These are phyloP conservation scores for Artemisia annua DNA, from an alignment of 129 eudicot genomes.

Conservation along the genomic window DNA sequence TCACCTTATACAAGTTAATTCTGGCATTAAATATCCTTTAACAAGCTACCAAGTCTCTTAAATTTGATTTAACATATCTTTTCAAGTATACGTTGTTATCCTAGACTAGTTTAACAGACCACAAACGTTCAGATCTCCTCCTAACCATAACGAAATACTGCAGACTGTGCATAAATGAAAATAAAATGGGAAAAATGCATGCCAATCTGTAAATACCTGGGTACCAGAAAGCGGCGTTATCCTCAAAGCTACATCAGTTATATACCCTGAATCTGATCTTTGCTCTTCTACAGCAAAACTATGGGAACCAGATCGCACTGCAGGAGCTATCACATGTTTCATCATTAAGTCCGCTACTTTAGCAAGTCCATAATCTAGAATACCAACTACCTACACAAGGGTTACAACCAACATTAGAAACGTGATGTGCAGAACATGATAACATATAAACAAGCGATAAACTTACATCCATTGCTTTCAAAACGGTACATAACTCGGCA, in stretches of 20 bases:
- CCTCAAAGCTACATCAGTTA: conserved; percentile 54
- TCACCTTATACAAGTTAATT: too few species aligned
- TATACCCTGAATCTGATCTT: conserved; percentile 34
- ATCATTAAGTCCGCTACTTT: conserved; percentile 82
- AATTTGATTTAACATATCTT: not conserved
- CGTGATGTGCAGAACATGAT: too few species aligned
- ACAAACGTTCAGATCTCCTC: conserved; percentile 16
- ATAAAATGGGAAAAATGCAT: not conserved
- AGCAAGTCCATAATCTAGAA: conserved; percentile 85
- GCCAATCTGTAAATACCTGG: conserved; percentile 43
- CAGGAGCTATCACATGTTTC: conserved; percentile 64
- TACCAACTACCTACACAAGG: conserved; percentile 60
- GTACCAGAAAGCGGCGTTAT: conserved; percentile 44
- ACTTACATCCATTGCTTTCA: conserved; percentile 96
- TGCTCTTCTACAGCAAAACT: conserved; percentile 48
- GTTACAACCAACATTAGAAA: too few species aligned
- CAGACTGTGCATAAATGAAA: not conserved
- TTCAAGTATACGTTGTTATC: conserved; percentile 5
- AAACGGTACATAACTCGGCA: conserved; percentile 42
- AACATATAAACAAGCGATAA: not conserved
- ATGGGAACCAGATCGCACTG: conserved; percentile 44
- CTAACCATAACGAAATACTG: conserved; percentile 4
- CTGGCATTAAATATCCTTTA: too few species aligned
- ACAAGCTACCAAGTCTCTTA: not conserved
- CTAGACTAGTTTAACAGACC: conserved; percentile 11